These are phyloP conservation scores for Ceratocystis colombiana DNA, from an alignment of 2,329 filamentous ascomycete species.

Conservation along the genomic window DNA sequence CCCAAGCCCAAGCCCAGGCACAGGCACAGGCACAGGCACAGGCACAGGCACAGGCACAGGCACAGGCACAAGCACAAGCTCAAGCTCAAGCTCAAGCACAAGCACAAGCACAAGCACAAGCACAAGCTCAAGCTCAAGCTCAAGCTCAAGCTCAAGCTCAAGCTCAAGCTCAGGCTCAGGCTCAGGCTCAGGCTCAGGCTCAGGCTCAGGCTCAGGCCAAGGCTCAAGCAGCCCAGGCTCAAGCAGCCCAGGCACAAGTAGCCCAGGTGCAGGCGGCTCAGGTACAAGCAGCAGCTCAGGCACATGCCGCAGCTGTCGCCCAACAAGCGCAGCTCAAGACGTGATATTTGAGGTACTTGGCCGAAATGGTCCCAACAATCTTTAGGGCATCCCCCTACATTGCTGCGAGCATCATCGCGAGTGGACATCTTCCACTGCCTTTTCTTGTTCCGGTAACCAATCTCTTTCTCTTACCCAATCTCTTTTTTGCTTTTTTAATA, in stretches of 20 bases:
- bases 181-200: slow-evolving; percentile 29
- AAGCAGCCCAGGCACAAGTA: slow-evolving; percentile 9
- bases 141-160: slow-evolving; percentile 26
- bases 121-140: slow-evolving; percentile 28
- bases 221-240: slow-evolving; percentile 14
- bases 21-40: background rate
- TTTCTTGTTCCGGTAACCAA: slow-evolving; percentile 20
- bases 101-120: slow-evolving; percentile 19
- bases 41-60: slow-evolving; percentile 1
- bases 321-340: slow-evolving; percentile 22
- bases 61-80: slow-evolving; percentile 17
- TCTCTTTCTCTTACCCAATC: slow-evolving; percentile 19
- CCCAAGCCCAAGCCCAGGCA: slow-evolving; percentile 25
- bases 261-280: background rate
- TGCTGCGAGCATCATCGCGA: background rate
- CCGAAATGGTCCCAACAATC: background rate
- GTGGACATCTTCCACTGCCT: background rate
- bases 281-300: slow-evolving; percentile 15
- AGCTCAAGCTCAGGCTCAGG: slow-evolving; percentile 18
- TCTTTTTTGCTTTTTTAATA: slow-evolving; percentile 23
- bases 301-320: slow-evolving; percentile 12
- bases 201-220: slow-evolving; percentile 24
- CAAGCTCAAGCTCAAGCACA: slow-evolving; percentile 28
- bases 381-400: background rate
- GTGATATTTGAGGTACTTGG: background rate